Percentiles rank a stretch among this genome's conserved stretches.
phyloP scores from a whole-genome alignment of 169 alveolate genomes.

The Theileria orientalis region DNA sequence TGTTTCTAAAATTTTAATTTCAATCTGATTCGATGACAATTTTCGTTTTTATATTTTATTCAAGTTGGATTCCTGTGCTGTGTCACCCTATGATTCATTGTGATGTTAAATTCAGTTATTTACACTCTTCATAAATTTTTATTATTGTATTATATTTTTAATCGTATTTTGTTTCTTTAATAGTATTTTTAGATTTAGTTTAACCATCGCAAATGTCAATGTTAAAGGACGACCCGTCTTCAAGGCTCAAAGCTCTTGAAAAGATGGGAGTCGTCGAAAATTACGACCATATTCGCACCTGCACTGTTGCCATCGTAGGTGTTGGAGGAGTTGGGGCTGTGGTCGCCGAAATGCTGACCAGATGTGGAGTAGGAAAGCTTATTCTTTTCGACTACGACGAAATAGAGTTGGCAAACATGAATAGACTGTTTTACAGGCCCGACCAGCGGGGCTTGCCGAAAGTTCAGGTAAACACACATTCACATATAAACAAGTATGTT shows the following conservation, averaged over 20 bases:
- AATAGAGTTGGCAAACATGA: conserved; percentile 94
- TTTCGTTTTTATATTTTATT: not conserved
- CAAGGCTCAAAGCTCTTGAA: conserved; percentile 89
- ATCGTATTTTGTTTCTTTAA: not conserved
- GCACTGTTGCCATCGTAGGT: conserved; percentile 89
- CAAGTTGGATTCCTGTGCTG: not conserved
- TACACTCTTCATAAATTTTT: not conserved
- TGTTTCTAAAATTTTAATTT: no score
- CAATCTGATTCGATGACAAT: no score
- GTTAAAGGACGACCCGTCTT: conserved; percentile 78
- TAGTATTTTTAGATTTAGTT: not conserved
- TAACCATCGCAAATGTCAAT: conserved; percentile 56
- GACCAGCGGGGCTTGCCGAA: conserved; percentile 88
- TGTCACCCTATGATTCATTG: not conserved
- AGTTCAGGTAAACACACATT: conserved; percentile 76
- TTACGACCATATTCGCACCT: conserved; percentile 80
- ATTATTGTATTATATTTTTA: not conserved
- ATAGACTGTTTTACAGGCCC: conserved; percentile 91
- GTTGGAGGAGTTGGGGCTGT: conserved; percentile 97
- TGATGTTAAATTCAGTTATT: not conserved
- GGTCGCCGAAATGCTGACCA: conserved; percentile 93
- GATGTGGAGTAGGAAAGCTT: conserved; percentile 94
- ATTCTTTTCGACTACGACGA: conserved; percentile 91
- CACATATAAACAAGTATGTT: not conserved
- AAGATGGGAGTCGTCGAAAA: conserved; percentile 94